These are phyloP conservation scores for Suillus plorans DNA, from an alignment of 768 basidiomycete genomes.

Conservation along the genomic window DNA sequence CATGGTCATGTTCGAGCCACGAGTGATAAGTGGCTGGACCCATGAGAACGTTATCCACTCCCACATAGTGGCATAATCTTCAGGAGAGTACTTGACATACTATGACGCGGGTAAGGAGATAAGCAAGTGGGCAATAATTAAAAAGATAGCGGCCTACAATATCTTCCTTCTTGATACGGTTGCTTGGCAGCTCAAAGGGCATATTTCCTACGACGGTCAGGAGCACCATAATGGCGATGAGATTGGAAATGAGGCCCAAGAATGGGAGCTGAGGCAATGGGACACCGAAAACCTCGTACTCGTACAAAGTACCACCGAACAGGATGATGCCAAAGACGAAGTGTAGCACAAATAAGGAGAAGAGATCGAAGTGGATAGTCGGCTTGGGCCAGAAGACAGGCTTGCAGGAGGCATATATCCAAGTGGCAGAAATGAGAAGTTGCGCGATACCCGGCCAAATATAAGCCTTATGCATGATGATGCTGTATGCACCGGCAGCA, in stretches of 20 bases:
- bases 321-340: conserved; percentile 46
- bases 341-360: conserved; percentile 54
- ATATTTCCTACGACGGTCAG: conserved; percentile 53
- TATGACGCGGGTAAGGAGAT: conserved; percentile 8
- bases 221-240: conserved; percentile 42
- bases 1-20: conserved; percentile 51
- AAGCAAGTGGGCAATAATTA: neutral
- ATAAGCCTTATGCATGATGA: conserved; percentile 38
- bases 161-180: conserved; percentile 47
- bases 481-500: conserved; percentile 52
- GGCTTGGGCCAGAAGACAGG: conserved; percentile 51
- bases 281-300: conserved; percentile 41
- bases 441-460: conserved; percentile 38
- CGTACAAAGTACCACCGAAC: conserved; percentile 55
- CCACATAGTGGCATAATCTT: conserved; percentile 74
- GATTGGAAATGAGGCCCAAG: conserved; percentile 36
- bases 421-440: conserved; percentile 52
- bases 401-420: conserved; percentile 65
- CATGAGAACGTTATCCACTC: conserved; percentile 74
- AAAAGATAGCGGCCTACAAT: conserved; percentile 49
- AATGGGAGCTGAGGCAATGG: conserved; percentile 38
- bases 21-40: conserved; percentile 64
- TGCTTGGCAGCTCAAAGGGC: conserved; percentile 67
- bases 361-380: conserved; percentile 64
- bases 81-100: conserved; percentile 43